phyloP scores from a whole-genome alignment of 352 stramenopile species.

The Phytophthora constricta region DNA sequence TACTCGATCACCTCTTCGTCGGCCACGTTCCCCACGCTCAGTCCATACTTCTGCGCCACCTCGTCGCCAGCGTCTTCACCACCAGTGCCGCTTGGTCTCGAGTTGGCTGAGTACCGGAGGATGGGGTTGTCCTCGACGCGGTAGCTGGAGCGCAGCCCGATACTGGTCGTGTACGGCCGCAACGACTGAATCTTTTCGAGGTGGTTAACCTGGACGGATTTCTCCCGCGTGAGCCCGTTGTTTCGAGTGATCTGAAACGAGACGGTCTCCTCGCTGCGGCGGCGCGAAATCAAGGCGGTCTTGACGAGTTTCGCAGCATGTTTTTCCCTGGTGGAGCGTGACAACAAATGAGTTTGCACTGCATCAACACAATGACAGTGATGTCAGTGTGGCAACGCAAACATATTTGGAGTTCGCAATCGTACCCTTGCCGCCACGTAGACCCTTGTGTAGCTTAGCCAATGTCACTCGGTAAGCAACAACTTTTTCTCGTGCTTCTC shows the following conservation, averaged over 20 bases:
- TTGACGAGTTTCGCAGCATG: slow-evolving; percentile 19
- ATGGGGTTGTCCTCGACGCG: slow-evolving; percentile 70
- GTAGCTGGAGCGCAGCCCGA: slow-evolving; percentile 49
- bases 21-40: slow-evolving; percentile 23
- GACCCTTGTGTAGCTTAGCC: slow-evolving; percentile 11
- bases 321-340: slow-evolving; percentile 21
- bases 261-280: background rate
- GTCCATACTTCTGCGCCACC: slow-evolving; percentile 20
- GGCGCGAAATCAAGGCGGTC: background rate
- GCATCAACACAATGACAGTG: slow-evolving; percentile 15
- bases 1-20: slow-evolving; percentile 54
- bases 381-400: background rate
- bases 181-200: slow-evolving; percentile 22
- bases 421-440: slow-evolving; percentile 19
- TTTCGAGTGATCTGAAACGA: slow-evolving; percentile 29
- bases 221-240: slow-evolving; percentile 20
- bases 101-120: slow-evolving; percentile 65
- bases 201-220: slow-evolving; percentile 19
- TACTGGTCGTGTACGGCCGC: slow-evolving; percentile 41
- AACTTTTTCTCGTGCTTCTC: slow-evolving; percentile 36
- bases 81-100: slow-evolving; percentile 39
- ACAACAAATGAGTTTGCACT: slow-evolving; percentile 14
- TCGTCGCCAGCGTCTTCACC: slow-evolving; percentile 34
- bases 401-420: background rate
- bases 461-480: slow-evolving; percentile 24